Evolutionary conservation across 129 eudicot species (phyloP).

Genomic region (Gnaphalium uliginosum): DNA sequence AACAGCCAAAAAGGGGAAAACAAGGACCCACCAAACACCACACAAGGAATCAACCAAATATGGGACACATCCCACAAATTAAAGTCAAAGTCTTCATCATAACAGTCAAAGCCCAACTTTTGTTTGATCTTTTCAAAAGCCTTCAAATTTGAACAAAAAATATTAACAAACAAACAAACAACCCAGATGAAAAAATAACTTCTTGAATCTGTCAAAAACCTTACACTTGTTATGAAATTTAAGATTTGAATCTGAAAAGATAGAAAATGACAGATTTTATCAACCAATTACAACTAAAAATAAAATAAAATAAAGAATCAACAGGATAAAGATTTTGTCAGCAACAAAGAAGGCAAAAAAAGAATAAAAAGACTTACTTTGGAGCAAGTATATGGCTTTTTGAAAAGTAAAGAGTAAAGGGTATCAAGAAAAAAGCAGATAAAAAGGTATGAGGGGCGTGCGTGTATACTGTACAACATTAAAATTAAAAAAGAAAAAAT

Average conservation of each 20-base stretch:
- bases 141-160: conserved; percentile 37
- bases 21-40: conserved; percentile 37
- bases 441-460: conserved; percentile 43
- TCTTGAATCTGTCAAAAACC: conserved; percentile 1
- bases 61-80: conserved; percentile 27
- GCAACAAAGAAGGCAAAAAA: conserved; percentile 39
- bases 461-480: conserved; percentile 22
- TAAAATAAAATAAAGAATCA: conserved; percentile 7
- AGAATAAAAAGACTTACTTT: conserved; percentile 42
- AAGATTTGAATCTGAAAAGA: conserved; percentile 17
- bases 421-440: conserved; percentile 34
- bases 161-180: conserved; percentile 3
- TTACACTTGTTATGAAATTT: not conserved
- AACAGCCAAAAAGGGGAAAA: conserved; percentile 21
- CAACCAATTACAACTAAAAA: conserved; percentile 13
- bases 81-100: conserved; percentile 32
- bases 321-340: conserved; percentile 41
- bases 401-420: conserved; percentile 32
- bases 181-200: conserved; percentile 3
- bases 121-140: conserved; percentile 29
- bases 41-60: conserved; percentile 30
- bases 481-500: not conserved
- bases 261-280: conserved; percentile 22
- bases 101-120: conserved; percentile 34
- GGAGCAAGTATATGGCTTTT: conserved; percentile 36